These are phyloP conservation scores for Penicillium corylophilum DNA, from an alignment of 2,329 filamentous ascomycete genomes.

Conservation along the genomic window DNA sequence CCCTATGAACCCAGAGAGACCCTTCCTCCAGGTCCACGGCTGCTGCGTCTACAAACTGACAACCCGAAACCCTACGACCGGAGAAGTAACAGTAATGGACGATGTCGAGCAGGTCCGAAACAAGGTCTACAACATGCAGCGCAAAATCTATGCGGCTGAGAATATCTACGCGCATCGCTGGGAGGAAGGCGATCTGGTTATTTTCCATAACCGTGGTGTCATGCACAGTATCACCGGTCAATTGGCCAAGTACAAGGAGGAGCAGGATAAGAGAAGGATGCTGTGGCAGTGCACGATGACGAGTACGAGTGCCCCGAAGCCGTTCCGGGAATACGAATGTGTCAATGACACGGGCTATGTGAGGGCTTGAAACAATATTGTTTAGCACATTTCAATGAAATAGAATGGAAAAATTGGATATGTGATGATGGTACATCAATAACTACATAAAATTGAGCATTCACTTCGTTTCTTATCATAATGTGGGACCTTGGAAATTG, in stretches of 20 bases:
- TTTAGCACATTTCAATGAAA: no score
- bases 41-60: slow-evolving; percentile 13
- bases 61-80: slow-evolving; percentile 4
- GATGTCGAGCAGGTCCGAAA: slow-evolving; percentile 8
- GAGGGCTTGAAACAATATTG: neutral
- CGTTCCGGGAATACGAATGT: slow-evolving; percentile 6
- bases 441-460: neutral
- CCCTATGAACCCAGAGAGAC: slow-evolving; percentile 8
- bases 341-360: slow-evolving; percentile 8
- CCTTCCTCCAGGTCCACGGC: slow-evolving; percentile 12
- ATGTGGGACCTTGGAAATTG: slow-evolving; percentile 7
- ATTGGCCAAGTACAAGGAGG: slow-evolving; percentile 2
- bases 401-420: neutral
- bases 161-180: slow-evolving; percentile 16
- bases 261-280: no score
- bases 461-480: neutral
- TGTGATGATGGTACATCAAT: neutral
- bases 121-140: slow-evolving; percentile 12
- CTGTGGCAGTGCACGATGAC: no score
- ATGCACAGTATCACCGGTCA: slow-evolving; percentile 6
- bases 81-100: slow-evolving; percentile 7
- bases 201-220: no score
- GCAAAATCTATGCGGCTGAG: slow-evolving; percentile 9
- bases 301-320: neutral
- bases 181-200: neutral